Evolutionary conservation across 2,329 filamentous ascomycete genomes (phyloP).

Genomic region (Magnaporthales sp.): DNA sequence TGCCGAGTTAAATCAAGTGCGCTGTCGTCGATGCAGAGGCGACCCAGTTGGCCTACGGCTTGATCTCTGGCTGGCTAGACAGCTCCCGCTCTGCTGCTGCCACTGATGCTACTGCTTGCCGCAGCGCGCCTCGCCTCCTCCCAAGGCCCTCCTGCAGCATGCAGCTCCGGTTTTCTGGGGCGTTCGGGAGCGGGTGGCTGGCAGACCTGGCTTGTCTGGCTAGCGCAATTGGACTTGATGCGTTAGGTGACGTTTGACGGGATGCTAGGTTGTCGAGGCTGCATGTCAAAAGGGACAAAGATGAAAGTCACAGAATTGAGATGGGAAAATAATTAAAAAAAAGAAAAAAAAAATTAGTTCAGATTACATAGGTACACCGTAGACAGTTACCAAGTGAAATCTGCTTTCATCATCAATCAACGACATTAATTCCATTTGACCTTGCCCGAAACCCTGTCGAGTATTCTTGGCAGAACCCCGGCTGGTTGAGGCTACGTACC

Average conservation of each 20-base stretch:
- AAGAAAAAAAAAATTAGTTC: no score
- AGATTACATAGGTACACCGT: background rate
- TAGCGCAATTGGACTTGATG: background rate
- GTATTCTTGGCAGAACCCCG: background rate
- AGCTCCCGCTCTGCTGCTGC: background rate
- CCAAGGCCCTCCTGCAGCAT: background rate
- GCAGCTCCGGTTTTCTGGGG: conserved; percentile 4
- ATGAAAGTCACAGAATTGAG: background rate
- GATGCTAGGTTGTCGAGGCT: background rate
- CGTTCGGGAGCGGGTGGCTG: conserved; percentile 1
- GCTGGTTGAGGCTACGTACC: background rate
- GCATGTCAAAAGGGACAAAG: background rate
- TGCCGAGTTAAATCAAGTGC: background rate
- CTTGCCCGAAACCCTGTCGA: background rate
- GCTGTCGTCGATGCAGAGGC: background rate
- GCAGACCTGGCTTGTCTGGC: background rate
- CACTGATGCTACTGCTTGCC: background rate
- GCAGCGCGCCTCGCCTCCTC: background rate
- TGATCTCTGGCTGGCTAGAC: background rate
- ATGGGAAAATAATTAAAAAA: background rate
- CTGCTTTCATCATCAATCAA: no score
- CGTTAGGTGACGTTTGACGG: background rate
- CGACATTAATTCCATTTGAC: background rate
- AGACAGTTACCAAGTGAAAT: background rate
- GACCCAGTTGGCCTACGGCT: background rate